Percentiles rank a stretch among this genome's conserved stretches.
phyloP scores from a whole-genome alignment of 2,329 filamentous ascomycete species.

The Myrmaecium sp. region DNA sequence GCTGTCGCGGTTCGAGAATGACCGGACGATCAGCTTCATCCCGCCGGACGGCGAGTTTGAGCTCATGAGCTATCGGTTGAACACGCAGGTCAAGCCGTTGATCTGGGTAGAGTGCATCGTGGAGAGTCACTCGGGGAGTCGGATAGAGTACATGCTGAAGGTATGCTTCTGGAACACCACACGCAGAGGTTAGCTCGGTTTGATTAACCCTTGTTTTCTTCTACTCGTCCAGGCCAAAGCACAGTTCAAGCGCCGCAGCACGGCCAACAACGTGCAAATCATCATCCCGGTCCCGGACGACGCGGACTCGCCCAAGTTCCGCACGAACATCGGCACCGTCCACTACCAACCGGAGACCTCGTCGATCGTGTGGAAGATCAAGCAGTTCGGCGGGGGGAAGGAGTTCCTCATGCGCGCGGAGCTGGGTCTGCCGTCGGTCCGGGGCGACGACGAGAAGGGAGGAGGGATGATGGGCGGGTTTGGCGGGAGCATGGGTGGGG shows the following conservation, averaged over 20 bases:
- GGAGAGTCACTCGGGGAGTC: conserved; percentile 83
- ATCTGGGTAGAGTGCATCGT: conserved; percentile 99
- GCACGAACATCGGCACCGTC: conserved; percentile 91
- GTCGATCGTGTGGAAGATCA: conserved; percentile 99
- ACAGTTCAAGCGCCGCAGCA: conserved; percentile 94
- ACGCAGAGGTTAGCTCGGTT: conserved; percentile 3
- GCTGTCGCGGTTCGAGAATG: conserved; percentile 91
- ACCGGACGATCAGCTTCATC: conserved; percentile 96
- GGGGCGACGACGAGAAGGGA: conserved; percentile 87
- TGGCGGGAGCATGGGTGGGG: conserved; percentile 88
- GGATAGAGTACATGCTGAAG: conserved; percentile 99
- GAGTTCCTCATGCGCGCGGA: conserved; percentile 98
- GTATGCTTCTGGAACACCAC: conserved; percentile 14
- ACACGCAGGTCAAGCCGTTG: conserved; percentile 94
- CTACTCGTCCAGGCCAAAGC: conserved; percentile 49
- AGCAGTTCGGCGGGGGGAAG: conserved; percentile 96
- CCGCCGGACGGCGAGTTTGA: conserved; percentile 97
- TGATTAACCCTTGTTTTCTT: too few relatives aligned
- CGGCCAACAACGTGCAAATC: conserved; percentile 97
- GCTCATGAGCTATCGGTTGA: conserved; percentile 96
- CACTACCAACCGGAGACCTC: conserved; percentile 97
- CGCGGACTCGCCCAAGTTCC: conserved; percentile 86
- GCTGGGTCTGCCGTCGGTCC: conserved; percentile 80
- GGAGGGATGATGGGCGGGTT: conserved; percentile 97
- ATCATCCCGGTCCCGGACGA: conserved; percentile 94